These are phyloP conservation scores for Musa troglodytarum DNA, from an alignment of 176 grass and related monocot species.

Conservation along the genomic window DNA sequence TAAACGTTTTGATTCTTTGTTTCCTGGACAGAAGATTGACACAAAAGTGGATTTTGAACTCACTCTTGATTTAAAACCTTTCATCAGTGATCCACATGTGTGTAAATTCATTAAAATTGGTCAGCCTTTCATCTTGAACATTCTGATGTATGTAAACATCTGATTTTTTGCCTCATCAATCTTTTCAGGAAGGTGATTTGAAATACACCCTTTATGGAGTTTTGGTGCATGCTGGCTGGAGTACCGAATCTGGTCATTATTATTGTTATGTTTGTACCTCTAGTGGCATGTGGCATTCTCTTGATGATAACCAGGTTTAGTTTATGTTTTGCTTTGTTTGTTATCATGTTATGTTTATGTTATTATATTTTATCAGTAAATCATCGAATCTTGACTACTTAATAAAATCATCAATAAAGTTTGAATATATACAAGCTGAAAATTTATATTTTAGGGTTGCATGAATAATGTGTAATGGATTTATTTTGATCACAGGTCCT, in stretches of 20 bases:
- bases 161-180: background rate
- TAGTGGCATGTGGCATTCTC: conserved; percentile 96
- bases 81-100: conserved; percentile 79
- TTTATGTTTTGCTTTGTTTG: background rate
- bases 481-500: background rate
- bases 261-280: conserved; percentile 93
- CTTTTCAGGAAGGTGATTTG: conserved; percentile 51
- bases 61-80: conserved; percentile 68
- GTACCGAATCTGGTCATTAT: conserved; percentile 90
- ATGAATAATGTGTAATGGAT: background rate
- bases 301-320: conserved; percentile 91
- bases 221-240: conserved; percentile 89
- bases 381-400: no score
- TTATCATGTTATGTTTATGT: background rate
- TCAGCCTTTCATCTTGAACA: background rate
- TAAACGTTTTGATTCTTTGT: conserved; percentile 75
- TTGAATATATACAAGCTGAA: background rate
- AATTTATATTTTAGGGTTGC: background rate
- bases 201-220: conserved; percentile 96
- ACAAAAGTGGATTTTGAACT: conserved; percentile 75
- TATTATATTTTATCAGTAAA: background rate
- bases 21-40: conserved; percentile 83
- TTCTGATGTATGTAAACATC: background rate
- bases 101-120: conserved; percentile 18
- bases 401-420: no score